A percentile compares a stretch with the other conserved stretches of the same genome.
Evolutionary conservation across 75 land plant species (phyloP).

Genomic region (Picea sitchensis): DNA sequence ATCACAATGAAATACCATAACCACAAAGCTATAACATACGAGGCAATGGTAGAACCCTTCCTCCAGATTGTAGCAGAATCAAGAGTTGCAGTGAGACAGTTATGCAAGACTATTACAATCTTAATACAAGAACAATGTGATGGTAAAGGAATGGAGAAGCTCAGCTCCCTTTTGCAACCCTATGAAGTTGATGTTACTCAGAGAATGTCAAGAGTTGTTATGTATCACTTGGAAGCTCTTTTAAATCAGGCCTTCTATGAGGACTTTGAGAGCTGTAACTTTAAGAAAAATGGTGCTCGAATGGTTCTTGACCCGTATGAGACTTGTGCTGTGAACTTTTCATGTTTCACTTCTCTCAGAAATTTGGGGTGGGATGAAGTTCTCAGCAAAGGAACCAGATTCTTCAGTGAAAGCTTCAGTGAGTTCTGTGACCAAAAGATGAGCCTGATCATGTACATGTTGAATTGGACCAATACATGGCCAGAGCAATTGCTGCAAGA

Average conservation of each 20-base stretch:
- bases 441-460: conserved; percentile 47
- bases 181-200: conserved; percentile 34
- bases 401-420: conserved; percentile 56
- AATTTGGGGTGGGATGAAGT: conserved; percentile 69
- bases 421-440: conserved; percentile 66
- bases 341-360: conserved; percentile 22
- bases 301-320: conserved; percentile 47
- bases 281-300: conserved; percentile 28
- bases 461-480: conserved; percentile 56
- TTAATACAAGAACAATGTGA: conserved; percentile 41
- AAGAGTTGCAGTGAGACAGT: conserved; percentile 37
- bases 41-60: conserved; percentile 35
- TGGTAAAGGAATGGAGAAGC: conserved; percentile 30
- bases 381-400: conserved; percentile 44
- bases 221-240: conserved; percentile 57
- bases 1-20: too few relatives aligned
- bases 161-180: conserved; percentile 45
- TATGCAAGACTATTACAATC: conserved; percentile 38
- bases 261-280: too few relatives aligned
- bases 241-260: conserved; percentile 60
- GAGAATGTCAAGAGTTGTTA: conserved; percentile 27
- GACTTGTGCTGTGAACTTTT: conserved; percentile 42
- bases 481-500: conserved; percentile 55
- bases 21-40: background rate
- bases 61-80: conserved; percentile 53